Evolutionary conservation across 768 basidiomycete genomes (phyloP).

Genomic region (Tylopilus intermedius): DNA sequence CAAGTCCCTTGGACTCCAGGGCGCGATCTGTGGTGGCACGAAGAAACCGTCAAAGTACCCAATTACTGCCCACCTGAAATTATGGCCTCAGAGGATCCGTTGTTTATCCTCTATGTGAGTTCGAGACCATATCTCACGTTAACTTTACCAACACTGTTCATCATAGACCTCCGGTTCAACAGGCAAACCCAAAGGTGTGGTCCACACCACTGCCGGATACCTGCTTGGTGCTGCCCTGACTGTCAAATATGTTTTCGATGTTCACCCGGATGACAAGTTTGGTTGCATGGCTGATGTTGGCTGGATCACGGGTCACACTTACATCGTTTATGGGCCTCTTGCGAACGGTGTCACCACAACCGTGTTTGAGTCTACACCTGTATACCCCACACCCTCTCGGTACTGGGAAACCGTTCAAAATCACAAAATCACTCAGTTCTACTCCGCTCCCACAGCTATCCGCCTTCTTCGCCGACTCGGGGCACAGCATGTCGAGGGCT

Average conservation of each 20-base stretch:
- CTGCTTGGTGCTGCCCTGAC: conserved; percentile 88
- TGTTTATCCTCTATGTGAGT: conserved; percentile 97
- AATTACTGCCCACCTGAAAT: conserved; percentile 84
- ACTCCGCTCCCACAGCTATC: conserved; percentile 92
- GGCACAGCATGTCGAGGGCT: conserved; percentile 73
- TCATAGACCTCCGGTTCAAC: conserved; percentile 87
- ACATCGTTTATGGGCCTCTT: conserved; percentile 95
- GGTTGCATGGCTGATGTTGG: conserved; percentile 99
- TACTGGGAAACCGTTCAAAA: conserved; percentile 97
- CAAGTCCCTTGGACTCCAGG: conserved; percentile 76
- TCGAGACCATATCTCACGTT: neutral
- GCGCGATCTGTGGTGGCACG: conserved; percentile 95
- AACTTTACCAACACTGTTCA: conserved; percentile 4
- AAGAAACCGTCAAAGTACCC: conserved; percentile 79
- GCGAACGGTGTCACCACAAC: conserved; percentile 77
- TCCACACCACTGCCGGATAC: conserved; percentile 86
- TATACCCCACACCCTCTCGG: conserved; percentile 92
- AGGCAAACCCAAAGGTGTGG: conserved; percentile 95
- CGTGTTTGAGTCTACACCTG: conserved; percentile 94
- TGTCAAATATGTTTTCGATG: conserved; percentile 96
- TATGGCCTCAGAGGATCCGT: conserved; percentile 90
- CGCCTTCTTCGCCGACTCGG: conserved; percentile 85
- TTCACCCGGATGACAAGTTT: conserved; percentile 93
- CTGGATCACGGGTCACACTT: conserved; percentile 98
- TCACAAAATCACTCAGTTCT: conserved; percentile 93